Evolutionary conservation across 106 monocot species (phyloP).

Genomic region (Dendrobium chrysotoxum): DNA sequence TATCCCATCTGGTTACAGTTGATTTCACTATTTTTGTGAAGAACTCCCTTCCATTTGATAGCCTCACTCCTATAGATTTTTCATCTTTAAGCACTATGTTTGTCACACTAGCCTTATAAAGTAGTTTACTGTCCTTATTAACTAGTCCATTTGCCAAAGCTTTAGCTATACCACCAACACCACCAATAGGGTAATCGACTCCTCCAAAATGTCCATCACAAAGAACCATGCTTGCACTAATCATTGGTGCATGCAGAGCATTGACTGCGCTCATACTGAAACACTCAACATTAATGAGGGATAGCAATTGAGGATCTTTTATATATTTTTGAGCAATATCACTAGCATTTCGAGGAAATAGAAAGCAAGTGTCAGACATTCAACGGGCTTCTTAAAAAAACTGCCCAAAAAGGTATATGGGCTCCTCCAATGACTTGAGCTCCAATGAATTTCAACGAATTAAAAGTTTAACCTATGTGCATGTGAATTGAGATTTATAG

Average conservation of each 20-base stretch:
- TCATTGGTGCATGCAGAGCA: conserved; percentile 94
- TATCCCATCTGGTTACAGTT: conserved; percentile 99
- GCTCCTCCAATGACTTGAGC: conserved; percentile 94
- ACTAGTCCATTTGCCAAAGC: conserved; percentile 81
- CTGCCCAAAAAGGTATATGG: conserved; percentile 79
- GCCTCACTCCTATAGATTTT: conserved; percentile 85
- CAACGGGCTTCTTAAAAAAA: conserved; percentile 54
- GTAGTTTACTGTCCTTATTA: conserved; percentile 70
- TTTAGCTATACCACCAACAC: conserved; percentile 84
- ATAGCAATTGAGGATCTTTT: conserved; percentile 66
- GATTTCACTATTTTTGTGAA: conserved; percentile 83
- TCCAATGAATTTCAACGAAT: conserved; percentile 83
- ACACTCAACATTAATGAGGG: conserved; percentile 97
- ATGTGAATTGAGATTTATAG: too few species aligned
- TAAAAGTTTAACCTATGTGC: conserved; percentile 11
- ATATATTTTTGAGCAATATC: conserved; percentile 83
- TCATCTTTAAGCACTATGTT: conserved; percentile 63
- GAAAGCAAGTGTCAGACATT: conserved; percentile 91
- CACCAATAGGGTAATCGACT: conserved; percentile 90
- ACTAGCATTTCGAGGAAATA: conserved; percentile 94
- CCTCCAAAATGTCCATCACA: conserved; percentile 98
- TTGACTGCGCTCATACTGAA: conserved; percentile 96
- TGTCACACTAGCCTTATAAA: conserved; percentile 74
- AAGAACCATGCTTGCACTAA: conserved; percentile 95
- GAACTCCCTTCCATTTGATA: conserved; percentile 87